Percentiles rank a stretch among this genome's conserved stretches.
These are phyloP conservation scores for Ophiostoma piceae DNA, from an alignment of 2,329 filamentous ascomycete species.

Conservation along the genomic window DNA sequence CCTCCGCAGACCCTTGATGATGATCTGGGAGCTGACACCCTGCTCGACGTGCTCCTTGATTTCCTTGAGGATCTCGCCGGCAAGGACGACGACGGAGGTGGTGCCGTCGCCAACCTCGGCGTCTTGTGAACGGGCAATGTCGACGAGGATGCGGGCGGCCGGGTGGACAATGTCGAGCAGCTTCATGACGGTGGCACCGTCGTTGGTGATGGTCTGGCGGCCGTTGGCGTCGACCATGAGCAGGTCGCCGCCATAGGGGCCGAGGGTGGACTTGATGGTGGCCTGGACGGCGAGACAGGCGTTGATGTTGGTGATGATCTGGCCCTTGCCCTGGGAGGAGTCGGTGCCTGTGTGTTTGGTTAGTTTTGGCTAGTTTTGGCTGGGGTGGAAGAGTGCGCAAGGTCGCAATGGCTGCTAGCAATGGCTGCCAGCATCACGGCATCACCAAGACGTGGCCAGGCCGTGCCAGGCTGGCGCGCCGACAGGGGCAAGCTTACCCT, in stretches of 20 bases:
- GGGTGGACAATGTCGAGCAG: conserved; percentile 98
- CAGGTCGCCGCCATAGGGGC: conserved; percentile 93
- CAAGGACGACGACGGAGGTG: conserved; percentile 92
- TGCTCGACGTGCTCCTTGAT: conserved; percentile 94
- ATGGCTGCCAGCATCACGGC: not conserved
- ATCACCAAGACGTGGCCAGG: no score
- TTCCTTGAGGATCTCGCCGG: conserved; percentile 97
- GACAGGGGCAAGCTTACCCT: conserved; percentile 53
- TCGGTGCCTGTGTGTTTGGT: conserved; percentile 69
- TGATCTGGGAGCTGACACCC: conserved; percentile 93
- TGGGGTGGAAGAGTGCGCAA: conserved; percentile 28
- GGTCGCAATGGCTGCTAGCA: not conserved
- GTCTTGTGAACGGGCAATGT: conserved; percentile 97
- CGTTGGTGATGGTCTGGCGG: conserved; percentile 95
- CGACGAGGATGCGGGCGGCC: conserved; percentile 91
- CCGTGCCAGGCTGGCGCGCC: not conserved
- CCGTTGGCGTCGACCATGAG: conserved; percentile 95
- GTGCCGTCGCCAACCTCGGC: conserved; percentile 98
- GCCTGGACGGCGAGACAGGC: conserved; percentile 92
- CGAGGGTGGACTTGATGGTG: conserved; percentile 92
- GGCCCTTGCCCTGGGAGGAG: conserved; percentile 91
- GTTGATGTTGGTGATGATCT: conserved; percentile 97
- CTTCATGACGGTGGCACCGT: conserved; percentile 99
- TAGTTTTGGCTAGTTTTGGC: not conserved
- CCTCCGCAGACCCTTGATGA: conserved; percentile 91